phyloP scores from a whole-genome alignment of 768 basidiomycete species.

The Dendrothele bispora region DNA sequence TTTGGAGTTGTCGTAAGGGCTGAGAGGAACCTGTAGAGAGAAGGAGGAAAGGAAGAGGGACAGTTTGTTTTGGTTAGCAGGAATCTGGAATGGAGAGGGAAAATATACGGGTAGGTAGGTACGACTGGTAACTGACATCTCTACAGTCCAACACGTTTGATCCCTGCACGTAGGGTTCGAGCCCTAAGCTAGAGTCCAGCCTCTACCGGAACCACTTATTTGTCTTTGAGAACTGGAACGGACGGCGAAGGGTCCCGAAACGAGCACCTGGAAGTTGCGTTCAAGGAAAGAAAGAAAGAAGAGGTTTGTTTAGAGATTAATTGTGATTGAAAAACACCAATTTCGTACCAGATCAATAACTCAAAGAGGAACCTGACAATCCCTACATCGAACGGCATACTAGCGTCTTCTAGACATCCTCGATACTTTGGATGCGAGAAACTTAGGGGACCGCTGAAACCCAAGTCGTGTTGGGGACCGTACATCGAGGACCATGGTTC shows the following conservation, averaged over 20 bases:
- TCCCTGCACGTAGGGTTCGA: constrained; percentile 48
- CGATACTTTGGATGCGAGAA: constrained; percentile 68
- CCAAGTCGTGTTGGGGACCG: constrained; percentile 52
- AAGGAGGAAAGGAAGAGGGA: neutral
- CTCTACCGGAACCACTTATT: constrained; percentile 26
- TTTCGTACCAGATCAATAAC: constrained; percentile 44
- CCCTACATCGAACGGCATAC: constrained; percentile 55
- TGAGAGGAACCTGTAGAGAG: constrained; percentile 19
- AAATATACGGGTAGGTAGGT: too few species aligned
- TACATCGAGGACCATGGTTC: constrained; percentile 55
- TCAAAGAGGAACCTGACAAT: constrained; percentile 63
- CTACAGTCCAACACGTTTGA: constrained; percentile 62
- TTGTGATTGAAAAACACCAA: too few species aligned
- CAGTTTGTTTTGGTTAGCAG: too few species aligned
- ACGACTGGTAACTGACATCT: constrained; percentile 43
- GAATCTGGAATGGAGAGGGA: too few species aligned
- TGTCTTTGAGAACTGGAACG: constrained; percentile 55
- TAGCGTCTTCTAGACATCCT: constrained; percentile 50
- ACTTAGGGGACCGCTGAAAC: constrained; percentile 59
- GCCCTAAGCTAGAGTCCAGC: constrained; percentile 55
- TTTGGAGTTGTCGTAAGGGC: constrained; percentile 59
- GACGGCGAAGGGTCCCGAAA: constrained; percentile 67
- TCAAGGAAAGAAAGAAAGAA: too few species aligned
- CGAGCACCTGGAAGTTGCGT: too few species aligned
- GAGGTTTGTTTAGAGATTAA: too few species aligned